Evolutionary conservation across 345 rosid species (phyloP), one percentile per base, ranked within the genome.

Genomic region (Viola odorata): DNA sequence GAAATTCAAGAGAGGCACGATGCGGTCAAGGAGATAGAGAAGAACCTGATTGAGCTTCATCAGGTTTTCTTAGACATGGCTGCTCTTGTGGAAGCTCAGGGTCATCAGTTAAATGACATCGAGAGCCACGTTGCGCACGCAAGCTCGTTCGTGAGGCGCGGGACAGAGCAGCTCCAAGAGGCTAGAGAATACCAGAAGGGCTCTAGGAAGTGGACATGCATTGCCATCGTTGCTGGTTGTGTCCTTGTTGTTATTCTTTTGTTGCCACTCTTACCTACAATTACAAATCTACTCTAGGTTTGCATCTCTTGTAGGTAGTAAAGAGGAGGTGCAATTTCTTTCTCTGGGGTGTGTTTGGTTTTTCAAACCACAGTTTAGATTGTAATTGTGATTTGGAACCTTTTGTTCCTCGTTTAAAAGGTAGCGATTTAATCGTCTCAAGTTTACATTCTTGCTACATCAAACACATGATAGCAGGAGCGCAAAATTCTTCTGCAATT

Each of bases 11-110:
- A 91, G 62, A 83, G 95, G 55, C 89, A 81, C 8, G 95, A 87
- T 23, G 89, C 91, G 0, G 86, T 91, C 9, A 89, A 81, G 77
- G 95, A 86, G 77, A 88, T 91, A 40, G 96, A 91, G 79, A 89
- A 81, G 84, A 91, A 84, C 61, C 66, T 89, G 60, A 52, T 85
- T 3, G 98, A 86, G 65, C 82, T 91, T 3, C 95, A 89, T 64
- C 92, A 86, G 80, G 85, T 91, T 12, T 91, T 91, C 75, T 60
- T 89, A 61, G 92, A 89, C 69, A 86, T 91, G 98, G 96, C 95
- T 5, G 87, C 85, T 7, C 69, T 88, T 0, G 91, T 86, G 39
- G 96, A 91, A 72, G 80, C 95, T 37, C 98, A 86, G 58, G 91
- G 96, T 6, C 95, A 86, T 41, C 96, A 88, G n/a, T 84, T 91